These are phyloP conservation scores for Bruguiera gymnorhiza DNA, from an alignment of 345 rosid genomes.

Conservation along the genomic window DNA sequence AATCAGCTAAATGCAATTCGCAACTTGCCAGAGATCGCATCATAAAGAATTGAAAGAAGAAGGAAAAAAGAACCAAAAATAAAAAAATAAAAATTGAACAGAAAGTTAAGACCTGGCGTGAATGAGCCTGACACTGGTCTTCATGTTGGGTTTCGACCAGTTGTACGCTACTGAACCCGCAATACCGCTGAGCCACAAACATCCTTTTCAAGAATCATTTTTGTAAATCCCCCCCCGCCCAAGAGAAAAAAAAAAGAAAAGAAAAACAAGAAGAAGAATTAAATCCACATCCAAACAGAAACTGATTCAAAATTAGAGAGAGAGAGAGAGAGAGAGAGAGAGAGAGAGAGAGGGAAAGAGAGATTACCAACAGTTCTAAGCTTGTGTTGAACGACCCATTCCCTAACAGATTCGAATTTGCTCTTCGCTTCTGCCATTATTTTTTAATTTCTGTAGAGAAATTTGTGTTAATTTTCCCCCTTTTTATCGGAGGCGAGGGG, in stretches of 20 bases:
- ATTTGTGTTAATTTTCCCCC: too few relatives aligned
- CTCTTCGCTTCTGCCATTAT: constrained; percentile 67
- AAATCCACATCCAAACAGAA: neutral
- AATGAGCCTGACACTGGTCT: constrained; percentile 90
- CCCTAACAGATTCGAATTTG: constrained; percentile 54
- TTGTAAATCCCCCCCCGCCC: neutral
- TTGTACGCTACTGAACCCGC: constrained; percentile 85
- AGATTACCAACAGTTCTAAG: constrained; percentile 84
- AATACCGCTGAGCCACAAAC: constrained; percentile 86
- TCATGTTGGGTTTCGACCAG: constrained; percentile 95
- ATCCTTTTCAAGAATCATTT: constrained; percentile 38
- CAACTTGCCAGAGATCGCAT: too few relatives aligned
- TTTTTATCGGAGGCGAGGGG: too few relatives aligned
- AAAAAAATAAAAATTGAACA: neutral
- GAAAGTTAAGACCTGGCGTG: constrained; percentile 64
- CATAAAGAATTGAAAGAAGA: neutral
- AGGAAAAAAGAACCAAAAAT: neutral
- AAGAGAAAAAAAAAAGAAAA: neutral
- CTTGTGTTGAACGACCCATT: constrained; percentile 86
- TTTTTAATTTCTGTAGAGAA: neutral
- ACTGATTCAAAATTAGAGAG: neutral
- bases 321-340: too few relatives aligned
- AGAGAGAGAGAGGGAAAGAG: neutral
- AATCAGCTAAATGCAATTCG: too few relatives aligned
- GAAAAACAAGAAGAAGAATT: neutral